Percentiles rank a stretch among this genome's conserved stretches.
phyloP scores from a whole-genome alignment of 805 yeast genomes.

The Myxozyma nipponensis region DNA sequence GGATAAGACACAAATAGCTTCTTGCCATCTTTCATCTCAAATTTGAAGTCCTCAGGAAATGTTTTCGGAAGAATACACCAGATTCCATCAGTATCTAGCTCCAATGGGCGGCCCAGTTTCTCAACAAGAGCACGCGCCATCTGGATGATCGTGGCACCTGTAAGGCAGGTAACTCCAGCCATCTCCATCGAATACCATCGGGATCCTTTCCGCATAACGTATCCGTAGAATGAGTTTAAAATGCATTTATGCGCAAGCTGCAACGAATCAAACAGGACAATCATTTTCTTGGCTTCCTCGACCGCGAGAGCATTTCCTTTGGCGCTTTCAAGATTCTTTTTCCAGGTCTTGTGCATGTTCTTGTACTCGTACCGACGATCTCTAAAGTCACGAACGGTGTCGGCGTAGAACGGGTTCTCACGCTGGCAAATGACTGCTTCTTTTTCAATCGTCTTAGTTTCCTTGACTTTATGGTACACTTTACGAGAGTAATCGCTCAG shows the following conservation, averaged over 20 bases:
- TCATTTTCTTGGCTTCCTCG: slow-evolving; percentile 94
- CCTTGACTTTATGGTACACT: slow-evolving; percentile 75
- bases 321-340: slow-evolving; percentile 64
- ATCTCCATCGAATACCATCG: slow-evolving; percentile 99
- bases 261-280: slow-evolving; percentile 86
- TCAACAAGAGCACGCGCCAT: slow-evolving; percentile 93
- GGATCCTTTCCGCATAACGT: slow-evolving; percentile 98
- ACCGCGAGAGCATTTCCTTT: slow-evolving; percentile 53
- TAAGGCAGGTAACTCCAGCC: slow-evolving; percentile 98
- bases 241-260: slow-evolving; percentile 97
- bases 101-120: slow-evolving; percentile 89
- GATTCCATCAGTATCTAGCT: slow-evolving; percentile 97
- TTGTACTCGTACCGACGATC: slow-evolving; percentile 96
- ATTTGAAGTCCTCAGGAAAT: slow-evolving; percentile 82
- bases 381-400: slow-evolving; percentile 90
- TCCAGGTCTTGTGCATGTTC: slow-evolving; percentile 91
- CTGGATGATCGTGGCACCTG: slow-evolving; percentile 97
- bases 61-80: slow-evolving; percentile 96
- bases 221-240: slow-evolving; percentile 93
- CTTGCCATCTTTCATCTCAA: slow-evolving; percentile 73
- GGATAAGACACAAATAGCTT: slow-evolving; percentile 79
- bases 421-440: slow-evolving; percentile 95
- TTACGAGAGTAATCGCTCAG: slow-evolving; percentile 80
- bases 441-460: slow-evolving; percentile 77
- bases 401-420: slow-evolving; percentile 94